Percentiles rank a stretch among this genome's conserved stretches.
Conservation (phyloP, 805 yeast genomes). For the Zygosaccharomyces pseudorouxii region DNA sequence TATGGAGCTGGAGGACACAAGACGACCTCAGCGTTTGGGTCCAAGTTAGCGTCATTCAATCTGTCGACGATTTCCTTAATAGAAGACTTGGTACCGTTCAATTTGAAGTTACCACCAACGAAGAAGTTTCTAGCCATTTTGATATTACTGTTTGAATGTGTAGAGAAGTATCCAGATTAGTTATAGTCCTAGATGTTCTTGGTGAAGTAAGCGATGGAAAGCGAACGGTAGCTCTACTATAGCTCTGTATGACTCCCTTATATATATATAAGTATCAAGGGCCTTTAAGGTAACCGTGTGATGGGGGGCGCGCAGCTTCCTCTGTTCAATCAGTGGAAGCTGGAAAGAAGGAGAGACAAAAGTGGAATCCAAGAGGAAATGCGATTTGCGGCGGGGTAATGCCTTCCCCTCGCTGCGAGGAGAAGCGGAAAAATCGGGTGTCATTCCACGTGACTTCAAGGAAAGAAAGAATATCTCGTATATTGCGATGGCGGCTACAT, state of each 20-base stretch:
- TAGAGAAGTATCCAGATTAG: neutral
- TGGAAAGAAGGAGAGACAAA: neutral
- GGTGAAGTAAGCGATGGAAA: neutral
- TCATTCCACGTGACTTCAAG: too few species aligned
- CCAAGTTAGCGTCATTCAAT: slow-evolving; percentile 74
- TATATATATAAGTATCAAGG: neutral
- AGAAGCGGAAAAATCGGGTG: neutral
- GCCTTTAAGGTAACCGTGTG: slow-evolving; percentile 2
- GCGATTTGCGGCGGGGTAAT: neutral
- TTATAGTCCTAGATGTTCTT: neutral
- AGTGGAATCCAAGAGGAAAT: slow-evolving; percentile 8
- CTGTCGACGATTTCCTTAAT: slow-evolving; percentile 77
- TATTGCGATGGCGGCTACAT: too few species aligned
- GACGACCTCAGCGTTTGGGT: slow-evolving; percentile 83
- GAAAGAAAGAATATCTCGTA: too few species aligned
- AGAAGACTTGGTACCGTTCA: slow-evolving; percentile 90
- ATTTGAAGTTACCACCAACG: slow-evolving; percentile 99
- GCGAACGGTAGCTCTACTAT: neutral
- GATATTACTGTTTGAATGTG: neutral
- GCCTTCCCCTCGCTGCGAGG: neutral
- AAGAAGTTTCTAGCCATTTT: slow-evolving; percentile 81
- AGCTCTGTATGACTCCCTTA: neutral
- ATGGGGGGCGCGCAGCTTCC: slow-evolving; percentile 4
- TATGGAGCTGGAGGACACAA: slow-evolving; percentile 96
- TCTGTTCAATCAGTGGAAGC: slow-evolving; percentile 2